Base-by-base conservation (phyloP, 768 basidiomycete genomes). In the Crepidotus variabilis region DNA sequence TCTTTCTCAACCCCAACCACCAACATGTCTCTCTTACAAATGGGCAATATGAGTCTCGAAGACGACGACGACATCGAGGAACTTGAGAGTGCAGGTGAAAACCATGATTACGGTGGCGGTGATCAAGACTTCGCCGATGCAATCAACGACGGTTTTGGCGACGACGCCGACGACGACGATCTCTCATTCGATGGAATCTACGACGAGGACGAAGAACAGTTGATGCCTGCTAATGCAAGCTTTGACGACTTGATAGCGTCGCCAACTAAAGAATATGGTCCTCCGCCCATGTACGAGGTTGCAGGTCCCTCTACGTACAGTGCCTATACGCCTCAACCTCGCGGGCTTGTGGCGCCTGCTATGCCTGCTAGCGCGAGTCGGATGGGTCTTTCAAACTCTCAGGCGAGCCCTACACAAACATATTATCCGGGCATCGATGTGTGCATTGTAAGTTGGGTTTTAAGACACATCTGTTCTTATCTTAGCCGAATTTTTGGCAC, bases 131-230 rank as follows among this genome's bases (percentile, higher is more conserved):
- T n/a, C 6, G 21, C 16, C 10, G 55, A 51, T 32, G 4, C 6
- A 34, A 8, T 43, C n/a, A 58, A 34, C 34, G 57, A 58, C 21
- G 22, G n/a, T n/a, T 55, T 59, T 34, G 23, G 43, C n/a, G 54
- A 36, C 34, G 46, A 59, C 28, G 13, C 28, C 16, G 50, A 59
- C 47, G 58, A 56, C 50, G 58, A 59, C 24, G 36, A 59, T 33
- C 21, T 54, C n/a, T 55, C 57, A 1, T 55, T 59, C 21, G 57
- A 55, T 28, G 57, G 54, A n/a, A 51, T 55, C 32, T 55, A 59
- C 24, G 54, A 54, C 45, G 50, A 52, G 6, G 56, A 57, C 13
- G 54, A 55, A 8, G 35, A 33, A 32, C 35, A 35, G 34, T 34
- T 18, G 13, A 14, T 51, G 39, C 14, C 39, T 20, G 14, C 39